Percentiles rank a stretch among this genome's conserved stretches.
These are phyloP conservation scores for Amphirosellinia nigrospora DNA, from an alignment of 495 filamentous ascomycete species.

Conservation along the genomic window DNA sequence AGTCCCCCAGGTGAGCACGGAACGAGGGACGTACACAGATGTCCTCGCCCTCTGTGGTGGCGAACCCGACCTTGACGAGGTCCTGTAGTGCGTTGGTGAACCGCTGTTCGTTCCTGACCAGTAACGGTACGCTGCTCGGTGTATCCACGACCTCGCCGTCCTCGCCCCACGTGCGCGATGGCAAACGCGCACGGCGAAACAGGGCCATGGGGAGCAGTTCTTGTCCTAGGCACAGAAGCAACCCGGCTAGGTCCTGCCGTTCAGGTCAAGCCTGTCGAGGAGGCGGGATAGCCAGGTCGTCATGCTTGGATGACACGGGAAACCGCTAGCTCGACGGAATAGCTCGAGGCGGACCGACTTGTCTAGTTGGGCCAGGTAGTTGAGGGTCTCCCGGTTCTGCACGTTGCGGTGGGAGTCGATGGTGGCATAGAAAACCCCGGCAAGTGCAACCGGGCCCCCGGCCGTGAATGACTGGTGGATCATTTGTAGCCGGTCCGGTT, in stretches of 20 bases:
- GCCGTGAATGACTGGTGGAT: not conserved
- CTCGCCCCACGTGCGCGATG: constrained; percentile 24
- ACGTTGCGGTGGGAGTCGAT: constrained; percentile 25
- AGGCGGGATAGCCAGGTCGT: constrained; percentile 13
- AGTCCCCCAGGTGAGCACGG: not conserved
- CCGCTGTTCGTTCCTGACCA: not conserved
- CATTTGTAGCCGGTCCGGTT: not conserved
- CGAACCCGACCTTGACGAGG: not conserved
- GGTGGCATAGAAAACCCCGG: constrained; percentile 25
- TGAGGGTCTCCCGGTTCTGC: constrained; percentile 22
- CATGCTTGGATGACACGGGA: constrained; percentile 25
- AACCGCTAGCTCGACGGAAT: constrained; percentile 15
- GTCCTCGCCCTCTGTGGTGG: not conserved
- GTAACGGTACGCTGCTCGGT: not conserved
- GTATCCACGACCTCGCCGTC: constrained; percentile 20
- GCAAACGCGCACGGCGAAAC: constrained; percentile 19
- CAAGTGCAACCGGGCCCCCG: constrained; percentile 23
- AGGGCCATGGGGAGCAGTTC: constrained; percentile 12
- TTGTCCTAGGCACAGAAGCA: constrained; percentile 25
- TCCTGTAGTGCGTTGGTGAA: not conserved
- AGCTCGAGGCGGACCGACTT: constrained; percentile 12
- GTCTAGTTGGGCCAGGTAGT: constrained; percentile 1
- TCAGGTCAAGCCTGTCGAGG: constrained; percentile 8
- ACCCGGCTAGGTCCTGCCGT: constrained; percentile 16
- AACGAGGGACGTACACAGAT: not conserved